Base-by-base conservation (phyloP, 345 rosid genomes). In the Lenwebbia sp. region DNA sequence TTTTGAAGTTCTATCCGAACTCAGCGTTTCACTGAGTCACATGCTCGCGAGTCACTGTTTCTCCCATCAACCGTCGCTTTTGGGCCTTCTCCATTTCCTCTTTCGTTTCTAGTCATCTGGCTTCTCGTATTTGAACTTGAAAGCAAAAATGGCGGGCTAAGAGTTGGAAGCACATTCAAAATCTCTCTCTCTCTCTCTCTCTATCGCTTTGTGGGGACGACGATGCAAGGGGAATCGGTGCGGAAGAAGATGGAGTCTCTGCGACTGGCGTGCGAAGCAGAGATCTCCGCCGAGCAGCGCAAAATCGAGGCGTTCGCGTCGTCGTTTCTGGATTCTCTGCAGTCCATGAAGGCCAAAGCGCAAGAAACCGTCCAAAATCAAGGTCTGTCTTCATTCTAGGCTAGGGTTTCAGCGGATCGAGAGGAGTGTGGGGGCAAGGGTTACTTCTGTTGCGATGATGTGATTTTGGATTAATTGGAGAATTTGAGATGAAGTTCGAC, bases 241-340 rank as follows among this genome's bases (percentile, higher is more conserved):
- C 90, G 76, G 86, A 25, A 54, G 75, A 91, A 82, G 83, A 95
- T 95, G 96, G 94, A 92, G 89, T 90, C 95, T 54, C 90, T 92
- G 82, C 88, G 92, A 23, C 82, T 89, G 87, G 86, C 90, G 28
- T 93, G 92, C 86, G 94, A 88, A 75, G 82, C 85, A 54, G 92
- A 92, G 88, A 85, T 94, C 50, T 47, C 87, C 13, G 57, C 58
- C 21, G 88, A 85, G 51, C 93, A 91, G 76, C 93, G 85, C 86
- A 88, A 84, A 81, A 54, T 94, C 76, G 97, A 94, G 70, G 91
- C 98, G 30, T 87, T 90, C 82, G 28, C 88, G 81, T 91, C 91
- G 56, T 92, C 94, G 25, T 93, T 90, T 86, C 88, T 14, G 54
- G 86, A 85, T 13, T 91, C 95, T 4, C 87, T 93, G 85, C 89